Conservation (phyloP, 2,329 filamentous ascomycete species). For the Penicillium verrucosum region DNA sequence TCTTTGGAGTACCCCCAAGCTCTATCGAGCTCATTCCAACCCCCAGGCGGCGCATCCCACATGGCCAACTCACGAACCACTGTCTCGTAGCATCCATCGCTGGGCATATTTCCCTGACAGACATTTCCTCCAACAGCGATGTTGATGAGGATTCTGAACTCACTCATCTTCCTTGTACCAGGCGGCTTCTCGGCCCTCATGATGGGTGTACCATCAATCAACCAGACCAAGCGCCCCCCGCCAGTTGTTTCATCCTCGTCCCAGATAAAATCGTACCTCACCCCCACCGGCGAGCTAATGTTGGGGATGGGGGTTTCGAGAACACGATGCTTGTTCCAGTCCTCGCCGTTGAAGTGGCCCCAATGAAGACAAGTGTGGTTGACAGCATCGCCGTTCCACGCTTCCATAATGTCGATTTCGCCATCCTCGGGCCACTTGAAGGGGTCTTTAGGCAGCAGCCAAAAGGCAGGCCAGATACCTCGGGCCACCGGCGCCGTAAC, state of each 20-base stretch:
- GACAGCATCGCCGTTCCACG: slow-evolving; percentile 25
- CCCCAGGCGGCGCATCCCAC: slow-evolving; percentile 25
- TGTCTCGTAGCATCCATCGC: slow-evolving; percentile 23
- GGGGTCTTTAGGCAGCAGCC: slow-evolving; percentile 28
- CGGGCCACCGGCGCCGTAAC: slow-evolving; percentile 22
- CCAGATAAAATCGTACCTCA: slow-evolving; percentile 26
- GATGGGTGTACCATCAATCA: slow-evolving; percentile 23
- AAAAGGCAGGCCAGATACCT: slow-evolving; percentile 28
- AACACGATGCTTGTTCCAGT: slow-evolving; percentile 27
- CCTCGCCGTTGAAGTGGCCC: slow-evolving; percentile 25
- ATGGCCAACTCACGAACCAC: slow-evolving; percentile 25
- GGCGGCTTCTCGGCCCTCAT: slow-evolving; percentile 26
- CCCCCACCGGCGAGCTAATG: slow-evolving; percentile 20
- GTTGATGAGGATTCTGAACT: slow-evolving; percentile 27
- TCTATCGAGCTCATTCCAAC: slow-evolving; percentile 21
- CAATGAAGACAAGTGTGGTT: slow-evolving; percentile 27
- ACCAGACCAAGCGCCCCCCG: slow-evolving; percentile 21
- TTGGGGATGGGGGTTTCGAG: slow-evolving; percentile 24
- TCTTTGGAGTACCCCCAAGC: slow-evolving; percentile 19
- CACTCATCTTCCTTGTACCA: slow-evolving; percentile 26
- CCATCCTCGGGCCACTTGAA: slow-evolving; percentile 28
- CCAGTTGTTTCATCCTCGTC: slow-evolving; percentile 24
- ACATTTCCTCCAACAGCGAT: slow-evolving; percentile 27
- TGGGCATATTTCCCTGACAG: slow-evolving; percentile 24
- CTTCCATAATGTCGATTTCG: slow-evolving; percentile 26